Base-by-base conservation (phyloP, 2,329 filamentous ascomycete species). In the Curvularia hawaiiensis region DNA sequence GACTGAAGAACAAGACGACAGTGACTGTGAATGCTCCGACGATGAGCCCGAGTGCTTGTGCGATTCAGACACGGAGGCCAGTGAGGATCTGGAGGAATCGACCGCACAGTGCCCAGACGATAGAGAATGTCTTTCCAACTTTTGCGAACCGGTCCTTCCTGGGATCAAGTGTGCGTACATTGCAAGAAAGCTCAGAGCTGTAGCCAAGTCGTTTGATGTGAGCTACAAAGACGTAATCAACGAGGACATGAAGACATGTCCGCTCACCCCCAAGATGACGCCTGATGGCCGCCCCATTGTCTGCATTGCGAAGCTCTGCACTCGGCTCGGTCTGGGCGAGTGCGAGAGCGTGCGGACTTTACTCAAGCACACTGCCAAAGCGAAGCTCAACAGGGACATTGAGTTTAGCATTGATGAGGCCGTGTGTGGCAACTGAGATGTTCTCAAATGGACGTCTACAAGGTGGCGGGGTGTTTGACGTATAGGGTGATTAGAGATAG, bases 91-190 rank as follows among this genome's bases (percentile, higher is more conserved):
- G 12, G 20, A 20, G 28, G 6, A 30, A 26, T 24, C 24, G 22
- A 44, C 3, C 4, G 22, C 18, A 28, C 22, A 5, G 22, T 33
- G 6, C 12, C 18, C n/a, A 3, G 31, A 30, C 8, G 8, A 40
- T 3, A 50, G 24, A 30, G 41, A 50, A n/a, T 55, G 56, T 9
- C 18, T 58, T 6, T 51, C n/a, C 20, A 33, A 41, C 1, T 3
- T 55, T 20, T 54, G 52, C 41, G 40, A 47, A 8, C 52, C 41
- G 3, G 9, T 11, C 7, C 12, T 58, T 6, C 33, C 26, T 3
- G 41, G 46, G 8, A 16, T 50, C 18, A 12, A 4, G 12, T 56
- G 48, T 20, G 5, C 26, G 1, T 14, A 43, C 2, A 8, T 8
- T 22, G 31, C n/a, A n/a, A 9, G 24, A 5, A 18, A 50, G 5